Conservation (phyloP, 1,284 basidiomycete genomes). For the Moniliophthora roreri region DNA sequence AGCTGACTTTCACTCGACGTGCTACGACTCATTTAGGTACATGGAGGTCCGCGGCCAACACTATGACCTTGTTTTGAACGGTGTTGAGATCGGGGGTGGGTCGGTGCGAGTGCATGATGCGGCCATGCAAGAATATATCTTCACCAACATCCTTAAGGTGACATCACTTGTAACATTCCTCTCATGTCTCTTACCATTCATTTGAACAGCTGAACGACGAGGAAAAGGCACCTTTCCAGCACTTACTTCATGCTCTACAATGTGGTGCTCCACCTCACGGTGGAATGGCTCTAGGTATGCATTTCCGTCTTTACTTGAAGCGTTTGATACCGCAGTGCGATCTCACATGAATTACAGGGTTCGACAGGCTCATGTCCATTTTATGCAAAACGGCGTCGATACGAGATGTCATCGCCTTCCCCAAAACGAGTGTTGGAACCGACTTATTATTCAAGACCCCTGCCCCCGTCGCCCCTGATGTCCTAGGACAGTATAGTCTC, state of each 20-base stretch:
- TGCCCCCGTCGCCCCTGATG: conserved; percentile 52
- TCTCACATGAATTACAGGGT: conserved; percentile 50
- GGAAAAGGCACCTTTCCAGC: conserved; percentile 78
- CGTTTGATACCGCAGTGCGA: conserved; percentile 6
- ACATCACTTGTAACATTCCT: conserved; percentile 20
- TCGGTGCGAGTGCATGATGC: conserved; percentile 92
- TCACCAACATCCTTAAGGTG: conserved; percentile 78
- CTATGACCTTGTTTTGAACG: conserved; percentile 96
- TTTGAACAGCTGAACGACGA: conserved; percentile 59
- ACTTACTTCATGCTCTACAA: conserved; percentile 82
- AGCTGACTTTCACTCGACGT: not conserved
- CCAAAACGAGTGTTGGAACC: conserved; percentile 83
- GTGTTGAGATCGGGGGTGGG: conserved; percentile 91
- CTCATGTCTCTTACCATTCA: conserved; percentile 11
- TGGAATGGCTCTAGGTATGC: conserved; percentile 93
- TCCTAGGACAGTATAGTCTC: conserved; percentile 67
- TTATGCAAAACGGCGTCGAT: conserved; percentile 85
- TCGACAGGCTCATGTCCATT: conserved; percentile 91
- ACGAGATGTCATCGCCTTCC: conserved; percentile 95
- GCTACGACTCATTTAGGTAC: conserved; percentile 5
- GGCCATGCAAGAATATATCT: conserved; percentile 81
- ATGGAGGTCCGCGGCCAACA: conserved; percentile 87
- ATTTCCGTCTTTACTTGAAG: conserved; percentile 24
- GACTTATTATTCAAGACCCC: conserved; percentile 92
- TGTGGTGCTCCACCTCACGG: conserved; percentile 95